Evolutionary conservation across 352 stramenopile genomes (phyloP), one percentile per base, ranked within the genome.

Genomic region (Globisporangium cederbergense): DNA sequence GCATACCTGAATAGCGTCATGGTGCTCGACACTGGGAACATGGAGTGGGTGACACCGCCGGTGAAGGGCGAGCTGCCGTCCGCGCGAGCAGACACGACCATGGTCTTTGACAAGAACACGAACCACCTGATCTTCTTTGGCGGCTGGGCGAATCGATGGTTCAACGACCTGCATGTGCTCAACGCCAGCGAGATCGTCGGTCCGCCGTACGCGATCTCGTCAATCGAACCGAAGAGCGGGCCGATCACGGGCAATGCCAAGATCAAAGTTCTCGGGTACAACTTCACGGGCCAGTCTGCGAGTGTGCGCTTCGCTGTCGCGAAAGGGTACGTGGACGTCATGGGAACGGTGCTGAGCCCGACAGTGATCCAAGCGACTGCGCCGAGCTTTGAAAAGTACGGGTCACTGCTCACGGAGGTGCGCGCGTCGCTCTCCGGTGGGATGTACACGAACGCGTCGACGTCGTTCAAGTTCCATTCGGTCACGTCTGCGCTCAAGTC

Each of bases 81-180:
- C 18, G 84, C 95, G 10, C 90, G 96, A 22, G 89, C 94, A 3
- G 97, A 99, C 73, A 96, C 95, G 20, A 83, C 88, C 16, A 96
- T 98, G 70, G 90, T 96, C 4, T 98, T 98, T 68, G 96, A 98
- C 68, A 77, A 80, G 47, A 85, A 82, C 36, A 89, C 83, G 34
- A 97, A 96, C 50, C 76, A 89, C 68, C 76, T 99, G 62, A 78
- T 98, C 40, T 81, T 99, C 57, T 99, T 98, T 62, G 97, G 97
- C 30, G 97, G 96, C 36, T 99, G 97, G 97, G 94, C 93, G 4
- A 98, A 98, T 60, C 88, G 88, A 47, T 99, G 96, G 96, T 96
- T 97, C 64, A 92, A 95, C 60, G 89, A 98, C 50, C 77, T 98
- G 20, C 81, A 93, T 62, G 78, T 97, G 0, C 96, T 98, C 28